Evolutionary conservation across 2,329 filamentous ascomycete genomes (phyloP).

Genomic region (Arthrobotrys pseudoclavata): DNA sequence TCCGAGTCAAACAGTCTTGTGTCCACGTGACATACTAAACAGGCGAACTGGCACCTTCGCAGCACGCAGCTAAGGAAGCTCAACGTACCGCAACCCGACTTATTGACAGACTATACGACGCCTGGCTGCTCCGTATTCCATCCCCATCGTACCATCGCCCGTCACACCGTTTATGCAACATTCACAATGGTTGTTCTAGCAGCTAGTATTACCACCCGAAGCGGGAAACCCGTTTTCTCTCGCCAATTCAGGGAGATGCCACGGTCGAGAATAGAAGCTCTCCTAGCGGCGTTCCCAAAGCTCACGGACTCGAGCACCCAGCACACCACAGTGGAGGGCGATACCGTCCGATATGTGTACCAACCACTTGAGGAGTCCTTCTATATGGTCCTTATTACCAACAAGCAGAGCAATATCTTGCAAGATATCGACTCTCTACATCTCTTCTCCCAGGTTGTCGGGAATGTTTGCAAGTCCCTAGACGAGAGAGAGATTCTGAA

Average conservation of each 20-base stretch:
- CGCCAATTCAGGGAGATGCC: conserved; percentile 98
- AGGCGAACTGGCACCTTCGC: conserved; percentile 60
- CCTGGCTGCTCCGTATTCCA: conserved; percentile 30
- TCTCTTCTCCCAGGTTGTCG: conserved; percentile 96
- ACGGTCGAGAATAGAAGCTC: conserved; percentile 93
- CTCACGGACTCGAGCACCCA: conserved; percentile 95
- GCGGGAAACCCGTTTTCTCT: conserved; percentile 97
- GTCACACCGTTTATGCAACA: conserved; percentile 4
- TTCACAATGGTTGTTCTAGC: conserved; percentile 84
- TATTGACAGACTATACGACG: conserved; percentile 33
- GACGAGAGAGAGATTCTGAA: conserved; percentile 95
- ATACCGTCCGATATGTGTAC: conserved; percentile 99
- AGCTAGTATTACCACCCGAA: conserved; percentile 97
- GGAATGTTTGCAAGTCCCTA: conserved; percentile 93
- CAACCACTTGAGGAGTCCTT: conserved; percentile 94
- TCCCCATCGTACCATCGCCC: conserved; percentile 21
- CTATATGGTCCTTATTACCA: conserved; percentile 99
- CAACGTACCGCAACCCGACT: conserved; percentile 10
- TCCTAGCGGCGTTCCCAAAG: conserved; percentile 97
- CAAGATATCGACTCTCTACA: conserved; percentile 99
- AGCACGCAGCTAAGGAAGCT: conserved; percentile 34
- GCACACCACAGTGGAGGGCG: conserved; percentile 98
- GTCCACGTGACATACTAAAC: conserved; percentile 46
- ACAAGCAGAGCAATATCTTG: conserved; percentile 98
- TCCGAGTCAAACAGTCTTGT: conserved; percentile 24